phyloP scores from a whole-genome alignment of 1,139 yeast genomes.

The Debaryomyces robertsiae region DNA sequence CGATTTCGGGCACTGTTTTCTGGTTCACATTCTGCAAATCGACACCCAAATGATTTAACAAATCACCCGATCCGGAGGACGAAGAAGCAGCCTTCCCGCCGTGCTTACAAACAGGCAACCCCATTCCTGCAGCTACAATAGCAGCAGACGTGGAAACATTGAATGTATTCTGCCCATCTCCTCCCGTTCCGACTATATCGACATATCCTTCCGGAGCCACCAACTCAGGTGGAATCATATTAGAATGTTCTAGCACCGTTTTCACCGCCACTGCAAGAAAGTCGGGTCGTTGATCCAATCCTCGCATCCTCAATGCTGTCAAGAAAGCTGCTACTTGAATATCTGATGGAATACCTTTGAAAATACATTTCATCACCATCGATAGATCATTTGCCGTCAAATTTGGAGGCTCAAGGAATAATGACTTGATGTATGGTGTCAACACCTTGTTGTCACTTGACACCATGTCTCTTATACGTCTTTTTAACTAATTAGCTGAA shows the following conservation, averaged over 20 bases:
- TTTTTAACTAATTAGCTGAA: too few species aligned
- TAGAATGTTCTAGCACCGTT: slow-evolving; percentile 65
- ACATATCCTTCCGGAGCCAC: slow-evolving; percentile 60
- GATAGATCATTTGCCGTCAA: slow-evolving; percentile 64
- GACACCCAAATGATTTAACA: slow-evolving; percentile 74
- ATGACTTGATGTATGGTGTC: slow-evolving; percentile 65
- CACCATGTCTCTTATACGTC: slow-evolving; percentile 9
- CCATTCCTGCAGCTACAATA: slow-evolving; percentile 91
- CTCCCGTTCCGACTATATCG: slow-evolving; percentile 98
- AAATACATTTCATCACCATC: slow-evolving; percentile 59
- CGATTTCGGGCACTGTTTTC: slow-evolving; percentile 64
- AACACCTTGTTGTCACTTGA: slow-evolving; percentile 33
- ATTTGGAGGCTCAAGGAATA: slow-evolving; percentile 59
- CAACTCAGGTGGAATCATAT: slow-evolving; percentile 42
- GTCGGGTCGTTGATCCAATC: slow-evolving; percentile 80
- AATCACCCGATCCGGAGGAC: slow-evolving; percentile 89
- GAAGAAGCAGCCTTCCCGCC: slow-evolving; percentile 98
- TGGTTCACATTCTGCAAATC: slow-evolving; percentile 70
- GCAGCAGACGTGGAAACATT: slow-evolving; percentile 96
- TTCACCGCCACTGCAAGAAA: slow-evolving; percentile 84
- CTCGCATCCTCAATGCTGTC: slow-evolving; percentile 70
- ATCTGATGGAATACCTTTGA: slow-evolving; percentile 62
- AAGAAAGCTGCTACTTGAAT: slow-evolving; percentile 79
- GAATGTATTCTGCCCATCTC: slow-evolving; percentile 96
- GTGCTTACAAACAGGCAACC: slow-evolving; percentile 79